Evolutionary conservation across 2,329 filamentous ascomycete genomes (phyloP).

Genomic region (Geosmithia flava): DNA sequence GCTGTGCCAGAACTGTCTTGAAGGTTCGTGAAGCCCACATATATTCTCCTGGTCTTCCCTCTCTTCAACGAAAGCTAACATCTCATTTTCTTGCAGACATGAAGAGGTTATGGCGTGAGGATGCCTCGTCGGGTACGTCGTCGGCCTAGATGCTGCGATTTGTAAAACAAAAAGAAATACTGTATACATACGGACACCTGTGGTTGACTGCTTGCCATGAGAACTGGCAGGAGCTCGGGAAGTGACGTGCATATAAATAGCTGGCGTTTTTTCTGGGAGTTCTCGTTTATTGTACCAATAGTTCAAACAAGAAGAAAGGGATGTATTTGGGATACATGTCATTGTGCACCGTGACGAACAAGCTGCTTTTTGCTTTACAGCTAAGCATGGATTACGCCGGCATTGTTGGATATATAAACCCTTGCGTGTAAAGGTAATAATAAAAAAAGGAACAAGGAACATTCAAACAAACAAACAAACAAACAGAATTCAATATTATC

Average conservation of each 20-base stretch:
- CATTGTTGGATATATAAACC: neutral
- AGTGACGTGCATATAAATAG: slow-evolving; percentile 11
- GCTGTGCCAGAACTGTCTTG: slow-evolving; percentile 76
- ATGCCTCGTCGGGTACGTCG: slow-evolving; percentile 5
- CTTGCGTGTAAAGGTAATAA: neutral
- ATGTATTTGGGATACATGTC: neutral
- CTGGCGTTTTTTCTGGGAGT: slow-evolving; percentile 1
- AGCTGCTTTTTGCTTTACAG: neutral
- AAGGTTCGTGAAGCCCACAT: slow-evolving; percentile 43
- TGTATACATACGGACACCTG: slow-evolving; percentile 1
- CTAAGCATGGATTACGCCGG: neutral
- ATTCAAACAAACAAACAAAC: neutral
- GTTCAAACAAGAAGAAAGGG: neutral
- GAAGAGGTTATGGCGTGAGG: slow-evolving; percentile 28
- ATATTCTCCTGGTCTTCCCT: neutral
- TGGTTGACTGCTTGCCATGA: neutral
- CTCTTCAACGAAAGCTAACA: neutral
- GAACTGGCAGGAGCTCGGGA: neutral
- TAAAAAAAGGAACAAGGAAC: neutral
- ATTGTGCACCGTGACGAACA: neutral
- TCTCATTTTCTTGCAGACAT: slow-evolving; percentile 22
- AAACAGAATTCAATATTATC: too few species aligned
- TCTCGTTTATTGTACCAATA: slow-evolving; percentile 1
- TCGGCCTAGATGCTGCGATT: slow-evolving; percentile 3
- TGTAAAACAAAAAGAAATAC: slow-evolving; percentile 1